phyloP scores from a whole-genome alignment of 108 stramenopile genomes.

The Conticribra weissflogii region DNA sequence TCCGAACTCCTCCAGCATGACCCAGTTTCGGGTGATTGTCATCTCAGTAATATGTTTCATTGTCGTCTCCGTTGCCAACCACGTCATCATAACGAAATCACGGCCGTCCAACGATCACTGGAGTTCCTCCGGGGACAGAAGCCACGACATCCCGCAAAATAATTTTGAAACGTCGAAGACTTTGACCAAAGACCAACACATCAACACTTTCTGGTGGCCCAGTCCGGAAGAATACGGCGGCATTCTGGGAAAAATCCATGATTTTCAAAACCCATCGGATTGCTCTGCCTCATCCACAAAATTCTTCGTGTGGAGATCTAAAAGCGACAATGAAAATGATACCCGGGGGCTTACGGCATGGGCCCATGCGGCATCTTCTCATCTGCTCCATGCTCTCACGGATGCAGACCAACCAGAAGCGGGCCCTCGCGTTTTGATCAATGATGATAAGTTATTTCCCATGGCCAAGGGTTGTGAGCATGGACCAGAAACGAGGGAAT shows the following conservation, averaged over 20 bases:
- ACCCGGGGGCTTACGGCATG: slow-evolving; percentile 41
- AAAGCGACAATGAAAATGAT: slow-evolving; percentile 13
- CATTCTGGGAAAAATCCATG: slow-evolving; percentile 17
- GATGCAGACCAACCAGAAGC: slow-evolving; percentile 28
- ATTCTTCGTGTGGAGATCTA: slow-evolving; percentile 37
- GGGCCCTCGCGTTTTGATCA: slow-evolving; percentile 27
- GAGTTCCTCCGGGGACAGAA: too few relatives aligned
- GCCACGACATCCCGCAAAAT: too few relatives aligned
- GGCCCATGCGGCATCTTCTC: slow-evolving; percentile 29
- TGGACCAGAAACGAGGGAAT: slow-evolving; percentile 45
- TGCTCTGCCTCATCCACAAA: slow-evolving; percentile 29
- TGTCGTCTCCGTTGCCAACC: too few relatives aligned
- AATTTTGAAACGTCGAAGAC: too few relatives aligned
- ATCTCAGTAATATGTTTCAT: too few relatives aligned
- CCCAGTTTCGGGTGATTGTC: too few relatives aligned
- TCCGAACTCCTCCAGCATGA: too few relatives aligned
- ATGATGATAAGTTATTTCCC: slow-evolving; percentile 37
- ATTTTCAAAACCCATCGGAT: slow-evolving; percentile 26
- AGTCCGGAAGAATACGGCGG: slow-evolving; percentile 10
- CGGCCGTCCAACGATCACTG: too few relatives aligned
- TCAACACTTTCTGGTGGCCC: slow-evolving; percentile 42
- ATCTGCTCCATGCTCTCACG: slow-evolving; percentile 45
- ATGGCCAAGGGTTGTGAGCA: slow-evolving; percentile 40
- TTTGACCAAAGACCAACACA: too few relatives aligned
- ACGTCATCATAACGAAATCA: too few relatives aligned